phyloP scores from a whole-genome alignment of 352 stramenopile species.

The Phytophthora agathidicida region DNA sequence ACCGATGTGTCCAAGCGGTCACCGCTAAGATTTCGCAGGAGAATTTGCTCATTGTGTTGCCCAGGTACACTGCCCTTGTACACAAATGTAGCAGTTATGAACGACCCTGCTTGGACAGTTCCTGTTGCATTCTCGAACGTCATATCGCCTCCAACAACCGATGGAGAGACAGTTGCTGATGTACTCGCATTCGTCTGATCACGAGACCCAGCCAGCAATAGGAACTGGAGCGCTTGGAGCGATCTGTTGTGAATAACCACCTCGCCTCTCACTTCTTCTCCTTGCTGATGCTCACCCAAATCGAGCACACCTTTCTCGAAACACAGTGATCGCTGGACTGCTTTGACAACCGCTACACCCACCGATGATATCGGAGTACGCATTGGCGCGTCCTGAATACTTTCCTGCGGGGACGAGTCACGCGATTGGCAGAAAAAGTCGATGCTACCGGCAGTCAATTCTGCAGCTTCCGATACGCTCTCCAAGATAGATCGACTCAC shows the following conservation, averaged over 20 bases:
- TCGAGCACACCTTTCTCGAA: slow-evolving; percentile 77
- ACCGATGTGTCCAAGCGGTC: slow-evolving; percentile 79
- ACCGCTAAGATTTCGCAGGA: slow-evolving; percentile 82
- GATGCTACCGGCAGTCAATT: slow-evolving; percentile 63
- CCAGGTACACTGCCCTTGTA: slow-evolving; percentile 71
- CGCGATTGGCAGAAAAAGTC: slow-evolving; percentile 51
- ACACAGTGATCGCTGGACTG: slow-evolving; percentile 64
- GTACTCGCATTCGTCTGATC: slow-evolving; percentile 33
- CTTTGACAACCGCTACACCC: slow-evolving; percentile 73
- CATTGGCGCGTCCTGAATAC: slow-evolving; percentile 12
- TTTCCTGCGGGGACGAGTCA: slow-evolving; percentile 22
- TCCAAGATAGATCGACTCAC: slow-evolving; percentile 72
- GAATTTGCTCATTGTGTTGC: slow-evolving; percentile 79
- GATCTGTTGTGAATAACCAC: slow-evolving; percentile 78
- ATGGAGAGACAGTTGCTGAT: slow-evolving; percentile 23
- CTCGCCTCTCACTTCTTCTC: slow-evolving; percentile 56
- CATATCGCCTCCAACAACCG: slow-evolving; percentile 58
- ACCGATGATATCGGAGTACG: slow-evolving; percentile 38
- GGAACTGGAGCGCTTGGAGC: slow-evolving; percentile 69
- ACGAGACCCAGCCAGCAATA: slow-evolving; percentile 64
- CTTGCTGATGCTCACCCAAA: slow-evolving; percentile 81
- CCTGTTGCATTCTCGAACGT: slow-evolving; percentile 79
- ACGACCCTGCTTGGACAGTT: slow-evolving; percentile 59
- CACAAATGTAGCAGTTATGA: slow-evolving; percentile 61
- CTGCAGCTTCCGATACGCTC: slow-evolving; percentile 52